Conservation (phyloP, 441 rosid species). For the Macaranga tanarius region DNA sequence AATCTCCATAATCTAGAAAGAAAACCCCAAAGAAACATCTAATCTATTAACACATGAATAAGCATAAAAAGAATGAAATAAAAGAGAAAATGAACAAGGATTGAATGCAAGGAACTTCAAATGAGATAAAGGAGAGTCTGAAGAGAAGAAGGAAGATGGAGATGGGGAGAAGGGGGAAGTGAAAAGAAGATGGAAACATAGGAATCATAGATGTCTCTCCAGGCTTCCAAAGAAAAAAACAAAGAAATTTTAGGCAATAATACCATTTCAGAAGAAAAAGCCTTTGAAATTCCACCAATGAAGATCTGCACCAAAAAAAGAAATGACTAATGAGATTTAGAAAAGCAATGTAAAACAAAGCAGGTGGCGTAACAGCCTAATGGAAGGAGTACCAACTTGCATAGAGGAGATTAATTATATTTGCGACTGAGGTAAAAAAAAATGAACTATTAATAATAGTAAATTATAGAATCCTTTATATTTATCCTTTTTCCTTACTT, state of each 20-base stretch:
- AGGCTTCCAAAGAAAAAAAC: background rate
- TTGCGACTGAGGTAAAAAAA: background rate
- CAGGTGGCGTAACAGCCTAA: slow-evolving; percentile 7
- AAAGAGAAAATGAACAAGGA: slow-evolving; percentile 1
- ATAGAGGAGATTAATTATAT: background rate
- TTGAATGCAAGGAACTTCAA: background rate
- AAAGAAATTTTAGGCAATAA: slow-evolving; percentile 19
- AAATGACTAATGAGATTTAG: background rate
- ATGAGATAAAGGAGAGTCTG: background rate
- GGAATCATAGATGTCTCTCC: slow-evolving; percentile 17
- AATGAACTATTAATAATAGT: background rate
- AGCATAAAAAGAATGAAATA: slow-evolving; percentile 7
- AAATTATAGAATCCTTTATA: background rate
- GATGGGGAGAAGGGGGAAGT: background rate
- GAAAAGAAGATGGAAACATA: background rate
- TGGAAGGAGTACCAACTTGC: background rate
- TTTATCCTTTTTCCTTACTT: background rate
- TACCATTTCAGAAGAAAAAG: slow-evolving; percentile 83
- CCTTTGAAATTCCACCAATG: slow-evolving; percentile 79
- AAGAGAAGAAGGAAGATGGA: background rate
- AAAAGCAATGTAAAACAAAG: background rate
- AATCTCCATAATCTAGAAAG: slow-evolving; percentile 78
- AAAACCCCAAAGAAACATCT: slow-evolving; percentile 15
- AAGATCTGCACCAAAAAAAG: slow-evolving; percentile 66
- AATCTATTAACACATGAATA: background rate